Evolutionary conservation across 768 basidiomycete species (phyloP).

Genomic region (Phlebiopsis flavidoalba): DNA sequence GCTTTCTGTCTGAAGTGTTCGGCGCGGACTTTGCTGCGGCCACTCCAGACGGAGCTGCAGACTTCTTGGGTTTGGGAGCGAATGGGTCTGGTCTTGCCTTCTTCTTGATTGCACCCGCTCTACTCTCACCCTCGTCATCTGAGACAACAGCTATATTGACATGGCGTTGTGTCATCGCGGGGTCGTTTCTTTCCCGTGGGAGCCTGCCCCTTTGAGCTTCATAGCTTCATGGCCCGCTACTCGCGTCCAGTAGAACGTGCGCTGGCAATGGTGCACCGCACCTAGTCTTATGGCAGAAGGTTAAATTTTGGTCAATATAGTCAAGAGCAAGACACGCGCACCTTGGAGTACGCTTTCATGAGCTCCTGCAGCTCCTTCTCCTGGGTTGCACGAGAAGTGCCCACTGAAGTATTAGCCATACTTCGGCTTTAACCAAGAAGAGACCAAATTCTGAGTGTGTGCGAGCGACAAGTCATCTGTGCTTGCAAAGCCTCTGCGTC

Average conservation of each 20-base stretch:
- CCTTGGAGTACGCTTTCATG: constrained; percentile 68
- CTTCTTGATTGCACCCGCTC: constrained; percentile 53
- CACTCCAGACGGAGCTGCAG: constrained; percentile 8
- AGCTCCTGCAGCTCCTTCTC: constrained; percentile 59
- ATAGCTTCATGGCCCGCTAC: constrained; percentile 48
- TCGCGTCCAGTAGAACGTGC: too few relatives aligned
- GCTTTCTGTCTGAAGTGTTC: constrained; percentile 33
- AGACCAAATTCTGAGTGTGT: constrained; percentile 64
- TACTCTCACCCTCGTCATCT: constrained; percentile 55
- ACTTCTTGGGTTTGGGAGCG: constrained; percentile 27
- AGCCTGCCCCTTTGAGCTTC: constrained; percentile 60
- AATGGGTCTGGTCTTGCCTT: constrained; percentile 60
- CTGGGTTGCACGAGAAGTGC: constrained; percentile 12
- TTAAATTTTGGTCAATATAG: neutral
- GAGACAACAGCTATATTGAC: constrained; percentile 13
- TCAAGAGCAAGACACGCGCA: constrained; percentile 26
- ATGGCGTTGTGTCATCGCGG: constrained; percentile 36
- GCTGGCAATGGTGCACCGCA: constrained; percentile 60
- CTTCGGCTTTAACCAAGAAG: constrained; percentile 70
- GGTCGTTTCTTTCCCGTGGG: constrained; percentile 44
- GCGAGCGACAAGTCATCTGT: constrained; percentile 82
- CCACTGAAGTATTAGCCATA: constrained; percentile 18
- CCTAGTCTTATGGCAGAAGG: constrained; percentile 48
- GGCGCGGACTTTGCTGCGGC: neutral
- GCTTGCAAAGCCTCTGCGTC: constrained; percentile 70